Conservation (phyloP, 2,329 filamentous ascomycete species). For the Aspergillus fumigatus region DNA sequence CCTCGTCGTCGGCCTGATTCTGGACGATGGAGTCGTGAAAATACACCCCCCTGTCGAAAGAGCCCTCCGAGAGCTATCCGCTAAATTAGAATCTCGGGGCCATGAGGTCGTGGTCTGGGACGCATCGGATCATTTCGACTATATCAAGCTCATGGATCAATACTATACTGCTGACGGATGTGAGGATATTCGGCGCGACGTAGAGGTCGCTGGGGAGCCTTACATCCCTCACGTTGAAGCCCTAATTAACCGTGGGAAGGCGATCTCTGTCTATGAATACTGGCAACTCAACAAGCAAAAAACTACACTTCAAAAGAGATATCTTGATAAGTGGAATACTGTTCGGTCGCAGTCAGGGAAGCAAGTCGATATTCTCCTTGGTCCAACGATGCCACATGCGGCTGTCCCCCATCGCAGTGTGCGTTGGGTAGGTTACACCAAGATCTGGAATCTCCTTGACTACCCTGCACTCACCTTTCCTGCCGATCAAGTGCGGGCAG, state of each 20-base stretch:
- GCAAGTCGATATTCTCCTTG: slow-evolving; percentile 53
- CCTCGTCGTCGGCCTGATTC: slow-evolving; percentile 48
- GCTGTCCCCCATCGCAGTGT: slow-evolving; percentile 44
- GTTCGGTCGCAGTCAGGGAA: slow-evolving; percentile 44
- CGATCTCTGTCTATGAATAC: slow-evolving; percentile 61
- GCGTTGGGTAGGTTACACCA: slow-evolving; percentile 55
- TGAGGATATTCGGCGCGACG: slow-evolving; percentile 56
- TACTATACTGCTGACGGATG: slow-evolving; percentile 61
- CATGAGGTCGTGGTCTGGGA: slow-evolving; percentile 55
- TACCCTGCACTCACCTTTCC: slow-evolving; percentile 57
- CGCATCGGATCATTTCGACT: slow-evolving; percentile 47
- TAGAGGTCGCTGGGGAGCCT: slow-evolving; percentile 55
- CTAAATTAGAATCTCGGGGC: slow-evolving; percentile 43
- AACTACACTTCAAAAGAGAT: slow-evolving; percentile 49
- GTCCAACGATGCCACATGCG: slow-evolving; percentile 58
- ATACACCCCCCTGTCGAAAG: slow-evolving; percentile 52
- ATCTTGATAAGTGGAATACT: slow-evolving; percentile 56
- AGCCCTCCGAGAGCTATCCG: slow-evolving; percentile 34
- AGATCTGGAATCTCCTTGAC: slow-evolving; percentile 60
- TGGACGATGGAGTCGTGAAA: slow-evolving; percentile 52
- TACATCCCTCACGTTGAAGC: slow-evolving; percentile 56
- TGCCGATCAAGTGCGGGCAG: slow-evolving; percentile 44
- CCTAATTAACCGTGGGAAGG: slow-evolving; percentile 48
- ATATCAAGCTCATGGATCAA: slow-evolving; percentile 55
- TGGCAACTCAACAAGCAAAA: slow-evolving; percentile 64